Evolutionary conservation across 1,284 basidiomycete genomes (phyloP), one percentile per base, ranked within the genome.

Genomic region (Trichosporon faecale): DNA sequence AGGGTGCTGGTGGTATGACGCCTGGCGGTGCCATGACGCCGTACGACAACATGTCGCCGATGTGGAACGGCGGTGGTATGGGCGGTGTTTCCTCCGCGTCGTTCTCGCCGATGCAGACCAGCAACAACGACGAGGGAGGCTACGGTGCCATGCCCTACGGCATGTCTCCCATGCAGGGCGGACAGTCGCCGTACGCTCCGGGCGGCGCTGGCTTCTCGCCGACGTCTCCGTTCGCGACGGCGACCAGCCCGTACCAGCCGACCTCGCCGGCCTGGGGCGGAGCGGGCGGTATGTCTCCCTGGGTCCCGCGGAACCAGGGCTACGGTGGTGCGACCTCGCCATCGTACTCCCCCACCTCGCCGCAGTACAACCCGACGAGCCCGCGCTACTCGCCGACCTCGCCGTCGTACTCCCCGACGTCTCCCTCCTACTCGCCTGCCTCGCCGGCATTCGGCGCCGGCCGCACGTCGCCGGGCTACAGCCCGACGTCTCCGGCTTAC

Each of bases 91-190:
- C 94, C 73, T 88, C 91, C 8, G 93, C 93, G 31, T 89, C 92
- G 0, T 99, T 99, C 88, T 97, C 95, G 37, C 97, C 97, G 0
- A 89, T 99, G 64, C 93, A 92, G 35, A 90, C 91, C 75, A 93
- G 91, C 71, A 92, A 91, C 67, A 92, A 91, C 65, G 93, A 96
- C 78, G 86, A 87, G 71, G 85, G 89, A 0, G 87, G 89, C 25
- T 61, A 46, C 44, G 64, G 63, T 0, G 61, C 66, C 5, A 86
- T 91, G 71, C 88, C 88, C 1, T 94, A 90, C 74, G 92, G 92
- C 7, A 90, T 91, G 81, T 94, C 93, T 76, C 95, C 95, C 0
- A 86, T 90, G 75, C 88, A 90, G 64, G 81, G 81, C 14, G 76
- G 89, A 86, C 81, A 80, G 71, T 65, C 91, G 86, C 57, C 57